Conservation (phyloP, 2,329 filamentous ascomycete species). For the Tricladium varicosporioides region DNA sequence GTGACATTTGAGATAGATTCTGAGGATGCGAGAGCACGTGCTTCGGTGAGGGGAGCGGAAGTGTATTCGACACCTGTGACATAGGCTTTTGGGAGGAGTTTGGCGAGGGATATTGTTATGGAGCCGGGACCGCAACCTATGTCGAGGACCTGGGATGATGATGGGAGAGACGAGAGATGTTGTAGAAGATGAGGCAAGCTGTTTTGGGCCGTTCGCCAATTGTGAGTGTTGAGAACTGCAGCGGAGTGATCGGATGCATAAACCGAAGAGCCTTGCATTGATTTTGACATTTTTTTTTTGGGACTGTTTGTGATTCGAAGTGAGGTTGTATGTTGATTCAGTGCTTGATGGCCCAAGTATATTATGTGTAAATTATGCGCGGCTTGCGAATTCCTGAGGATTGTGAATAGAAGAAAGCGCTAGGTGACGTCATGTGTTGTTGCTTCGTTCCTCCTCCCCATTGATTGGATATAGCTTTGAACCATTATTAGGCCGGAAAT, state of each 20-base stretch:
- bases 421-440: background rate
- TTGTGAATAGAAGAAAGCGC: background rate
- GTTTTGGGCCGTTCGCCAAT: constrained; percentile 41
- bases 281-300: background rate
- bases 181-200: constrained; percentile 43
- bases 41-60: constrained; percentile 4
- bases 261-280: background rate
- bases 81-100: constrained; percentile 37
- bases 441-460: too few relatives aligned
- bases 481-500: too few relatives aligned
- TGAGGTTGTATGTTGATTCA: background rate
- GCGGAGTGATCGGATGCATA: constrained; percentile 10
- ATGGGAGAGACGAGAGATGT: constrained; percentile 19
- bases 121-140: constrained; percentile 48
- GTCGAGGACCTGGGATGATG: background rate
- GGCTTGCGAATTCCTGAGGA: too few relatives aligned
- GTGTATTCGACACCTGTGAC: constrained; percentile 40
- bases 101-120: constrained; percentile 43
- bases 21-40: constrained; percentile 3
- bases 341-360: background rate
- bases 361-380: background rate
- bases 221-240: constrained; percentile 29
- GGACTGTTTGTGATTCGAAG: background rate
- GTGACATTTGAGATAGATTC: constrained; percentile 13
- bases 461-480: too few relatives aligned